These are phyloP conservation scores for Starmerella asiatica DNA, from an alignment of 805 yeast genomes.

Conservation along the genomic window DNA sequence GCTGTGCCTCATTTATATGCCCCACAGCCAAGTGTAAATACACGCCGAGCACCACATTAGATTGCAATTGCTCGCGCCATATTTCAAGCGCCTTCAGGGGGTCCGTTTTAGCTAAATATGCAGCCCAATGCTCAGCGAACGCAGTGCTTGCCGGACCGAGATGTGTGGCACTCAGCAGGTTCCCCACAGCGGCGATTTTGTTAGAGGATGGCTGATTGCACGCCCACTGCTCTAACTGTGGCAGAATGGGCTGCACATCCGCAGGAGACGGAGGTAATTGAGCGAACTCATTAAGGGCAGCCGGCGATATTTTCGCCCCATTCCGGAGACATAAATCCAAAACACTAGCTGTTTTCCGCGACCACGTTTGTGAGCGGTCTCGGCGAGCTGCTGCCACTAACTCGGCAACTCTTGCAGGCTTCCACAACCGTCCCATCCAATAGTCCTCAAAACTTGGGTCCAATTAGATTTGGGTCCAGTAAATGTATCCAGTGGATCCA, in stretches of 20 bases:
- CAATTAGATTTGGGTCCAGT: too few species aligned
- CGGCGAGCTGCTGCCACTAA: background rate
- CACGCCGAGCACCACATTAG: constrained; percentile 1
- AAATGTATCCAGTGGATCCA: too few species aligned
- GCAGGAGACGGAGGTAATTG: constrained; percentile 2
- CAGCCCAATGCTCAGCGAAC: too few species aligned
- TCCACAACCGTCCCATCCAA: too few species aligned
- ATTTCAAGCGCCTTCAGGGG: constrained; percentile 13
- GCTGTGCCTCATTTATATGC: constrained; percentile 10
- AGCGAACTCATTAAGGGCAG: constrained; percentile 4
- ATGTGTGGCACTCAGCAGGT: too few species aligned
- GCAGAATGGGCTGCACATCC: constrained; percentile 7
- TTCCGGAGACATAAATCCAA: constrained; percentile 6
- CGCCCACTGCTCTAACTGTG: constrained; percentile 7
- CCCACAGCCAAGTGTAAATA: constrained; percentile 8
- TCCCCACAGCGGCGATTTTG: constrained; percentile 5
- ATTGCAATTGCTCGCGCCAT: constrained; percentile 2
- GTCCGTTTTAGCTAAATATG: constrained; percentile 2
- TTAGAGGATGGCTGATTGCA: background rate
- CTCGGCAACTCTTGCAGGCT: background rate
- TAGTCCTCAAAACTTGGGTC: too few species aligned
- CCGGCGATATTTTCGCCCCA: constrained; percentile 3
- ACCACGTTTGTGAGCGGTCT: constrained; percentile 1
- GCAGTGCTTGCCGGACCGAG: too few species aligned
- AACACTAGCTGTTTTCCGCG: constrained; percentile 8